Conservation (phyloP, 2,329 filamentous ascomycete species). For the Venturia aucupariae region DNA sequence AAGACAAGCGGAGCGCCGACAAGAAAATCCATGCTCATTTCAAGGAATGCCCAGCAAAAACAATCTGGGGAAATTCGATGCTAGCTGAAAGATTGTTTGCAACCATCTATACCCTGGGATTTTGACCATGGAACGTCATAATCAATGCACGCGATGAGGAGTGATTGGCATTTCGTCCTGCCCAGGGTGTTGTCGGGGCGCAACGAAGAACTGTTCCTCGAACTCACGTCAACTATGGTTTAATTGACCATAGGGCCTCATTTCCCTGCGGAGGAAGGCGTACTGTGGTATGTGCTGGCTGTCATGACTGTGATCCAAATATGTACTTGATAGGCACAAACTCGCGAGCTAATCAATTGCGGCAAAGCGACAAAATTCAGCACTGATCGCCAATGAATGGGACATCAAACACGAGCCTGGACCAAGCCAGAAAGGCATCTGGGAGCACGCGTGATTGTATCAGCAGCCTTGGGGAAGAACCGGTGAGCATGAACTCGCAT, state of each 20-base stretch:
- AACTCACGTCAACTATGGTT: not conserved
- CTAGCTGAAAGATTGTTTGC: not conserved
- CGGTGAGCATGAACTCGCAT: not conserved
- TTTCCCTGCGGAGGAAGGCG: not conserved
- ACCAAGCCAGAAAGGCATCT: not conserved
- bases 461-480: not conserved
- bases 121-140: not conserved
- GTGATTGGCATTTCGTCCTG: not conserved
- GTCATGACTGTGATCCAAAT: not conserved
- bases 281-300: not conserved
- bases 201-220: not conserved
- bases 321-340: not conserved
- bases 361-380: not conserved
- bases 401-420: not conserved
- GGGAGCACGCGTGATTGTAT: not conserved
- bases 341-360: not conserved
- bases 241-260: not conserved
- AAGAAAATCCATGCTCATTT: not conserved
- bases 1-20: not conserved
- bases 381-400: not conserved
- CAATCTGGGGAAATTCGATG: constrained; percentile 13
- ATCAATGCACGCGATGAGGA: not conserved
- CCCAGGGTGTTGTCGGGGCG: not conserved
- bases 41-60: not conserved
- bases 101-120: not conserved